Conservation (phyloP, 768 basidiomycete genomes). For the Strobilomyces confusus region DNA sequence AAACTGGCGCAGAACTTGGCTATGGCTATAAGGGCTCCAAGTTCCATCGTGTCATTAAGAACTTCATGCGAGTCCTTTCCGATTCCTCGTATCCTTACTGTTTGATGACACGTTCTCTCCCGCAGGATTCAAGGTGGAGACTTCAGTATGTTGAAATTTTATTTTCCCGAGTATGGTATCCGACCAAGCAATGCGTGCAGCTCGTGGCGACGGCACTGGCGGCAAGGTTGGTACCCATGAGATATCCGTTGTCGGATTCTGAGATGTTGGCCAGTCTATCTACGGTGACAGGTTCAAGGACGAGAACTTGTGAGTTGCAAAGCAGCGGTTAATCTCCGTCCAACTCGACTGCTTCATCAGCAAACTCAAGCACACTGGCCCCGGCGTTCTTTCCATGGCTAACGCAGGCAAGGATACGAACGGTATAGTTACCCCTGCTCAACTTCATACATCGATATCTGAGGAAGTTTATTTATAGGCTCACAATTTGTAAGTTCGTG, state of each 20-base stretch:
- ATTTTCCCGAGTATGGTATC: constrained; percentile 1
- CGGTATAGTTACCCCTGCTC: constrained; percentile 42
- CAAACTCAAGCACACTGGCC: constrained; percentile 91
- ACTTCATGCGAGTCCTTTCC: constrained; percentile 67
- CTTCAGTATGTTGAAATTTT: constrained; percentile 65
- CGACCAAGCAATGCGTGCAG: constrained; percentile 36
- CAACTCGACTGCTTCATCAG: constrained; percentile 37
- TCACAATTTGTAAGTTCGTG: constrained; percentile 75
- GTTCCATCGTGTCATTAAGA: constrained; percentile 95
- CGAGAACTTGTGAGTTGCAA: constrained; percentile 80
- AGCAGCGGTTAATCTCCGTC: background rate
- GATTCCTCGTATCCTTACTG: background rate
- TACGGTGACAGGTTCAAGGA: constrained; percentile 89
- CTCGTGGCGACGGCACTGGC: constrained; percentile 83
- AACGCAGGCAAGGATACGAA: constrained; percentile 93
- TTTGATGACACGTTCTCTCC: constrained; percentile 1
- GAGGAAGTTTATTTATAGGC: constrained; percentile 38
- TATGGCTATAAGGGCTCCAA: constrained; percentile 94
- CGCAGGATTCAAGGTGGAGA: constrained; percentile 95
- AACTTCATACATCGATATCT: background rate
- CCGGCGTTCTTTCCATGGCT: constrained; percentile 91
- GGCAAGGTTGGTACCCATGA: constrained; percentile 58
- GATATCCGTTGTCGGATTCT: background rate
- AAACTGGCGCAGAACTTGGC: constrained; percentile 60
- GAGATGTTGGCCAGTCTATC: constrained; percentile 56